Conservation (phyloP, 106 monocot species). For the Platanthera zijinensis region DNA sequence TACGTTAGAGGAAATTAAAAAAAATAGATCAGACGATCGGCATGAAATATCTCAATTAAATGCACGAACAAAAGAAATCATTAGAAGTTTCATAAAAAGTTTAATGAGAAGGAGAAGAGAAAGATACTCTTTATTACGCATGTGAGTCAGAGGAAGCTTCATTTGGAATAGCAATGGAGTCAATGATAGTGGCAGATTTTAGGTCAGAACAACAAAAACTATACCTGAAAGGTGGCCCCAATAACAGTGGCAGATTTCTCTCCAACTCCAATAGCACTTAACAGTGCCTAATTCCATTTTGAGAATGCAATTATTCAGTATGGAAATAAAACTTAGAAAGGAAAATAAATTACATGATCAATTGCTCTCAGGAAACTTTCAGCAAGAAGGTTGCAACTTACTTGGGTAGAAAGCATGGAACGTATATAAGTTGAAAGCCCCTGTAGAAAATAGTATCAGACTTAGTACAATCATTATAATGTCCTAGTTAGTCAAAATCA, state of each 20-base stretch:
- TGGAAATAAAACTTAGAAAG: not conserved
- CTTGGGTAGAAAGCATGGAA: constrained; percentile 94
- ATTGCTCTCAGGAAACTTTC: not conserved
- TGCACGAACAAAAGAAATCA: not conserved
- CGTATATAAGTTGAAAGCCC: constrained; percentile 94
- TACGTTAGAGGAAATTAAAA: not conserved
- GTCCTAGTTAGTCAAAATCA: not conserved
- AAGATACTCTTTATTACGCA: not conserved
- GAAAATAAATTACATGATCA: not conserved
- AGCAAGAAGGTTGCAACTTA: constrained; percentile 20
- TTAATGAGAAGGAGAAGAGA: not conserved
- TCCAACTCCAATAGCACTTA: constrained; percentile 95
- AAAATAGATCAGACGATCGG: not conserved
- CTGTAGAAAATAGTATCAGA: constrained; percentile 19
- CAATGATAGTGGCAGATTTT: not conserved
- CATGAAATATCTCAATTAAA: not conserved
- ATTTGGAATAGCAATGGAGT: not conserved
- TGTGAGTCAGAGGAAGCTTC: not conserved
- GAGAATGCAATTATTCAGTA: constrained; percentile 11
- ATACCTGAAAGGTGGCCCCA: constrained; percentile 98
- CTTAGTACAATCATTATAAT: not conserved
- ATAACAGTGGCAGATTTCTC: constrained; percentile 93
- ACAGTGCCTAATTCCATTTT: constrained; percentile 51
- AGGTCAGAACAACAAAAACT: not conserved
- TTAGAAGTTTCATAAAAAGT: not conserved